Conservation (phyloP, 208 protist genomes). For the Acanthamoeba rhysodes region DNA sequence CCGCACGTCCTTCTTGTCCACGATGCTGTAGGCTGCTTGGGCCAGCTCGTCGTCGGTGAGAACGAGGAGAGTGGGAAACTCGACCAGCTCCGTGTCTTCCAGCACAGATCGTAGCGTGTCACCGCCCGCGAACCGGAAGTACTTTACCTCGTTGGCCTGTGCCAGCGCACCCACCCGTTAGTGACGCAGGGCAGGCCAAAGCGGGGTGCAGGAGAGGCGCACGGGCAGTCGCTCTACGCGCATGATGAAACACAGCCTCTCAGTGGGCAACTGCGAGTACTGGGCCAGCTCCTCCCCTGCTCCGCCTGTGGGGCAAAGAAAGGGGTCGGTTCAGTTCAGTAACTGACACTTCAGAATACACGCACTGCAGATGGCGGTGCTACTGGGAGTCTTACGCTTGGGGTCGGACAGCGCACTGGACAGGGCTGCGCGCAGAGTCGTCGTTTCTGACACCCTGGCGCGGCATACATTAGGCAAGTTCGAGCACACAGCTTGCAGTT, state of each 20-base stretch:
- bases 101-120: neutral
- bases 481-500: neutral
- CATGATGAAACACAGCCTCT: conserved; percentile 33
- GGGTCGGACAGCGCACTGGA: neutral
- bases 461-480: neutral
- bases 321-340: neutral
- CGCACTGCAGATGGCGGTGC: neutral
- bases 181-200: neutral
- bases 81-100: conserved; percentile 48
- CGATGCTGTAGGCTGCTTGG: neutral
- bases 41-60: neutral
- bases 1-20: neutral
- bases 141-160: conserved; percentile 55
- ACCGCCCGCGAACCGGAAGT: neutral
- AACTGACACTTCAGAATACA: neutral
- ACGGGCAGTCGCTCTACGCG: conserved; percentile 38
- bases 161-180: neutral
- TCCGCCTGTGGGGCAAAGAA: neutral
- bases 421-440: neutral
- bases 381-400: neutral
- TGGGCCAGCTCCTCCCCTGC: neutral
- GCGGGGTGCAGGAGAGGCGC: neutral
- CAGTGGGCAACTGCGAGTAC: neutral
- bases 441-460: conserved; percentile 9
- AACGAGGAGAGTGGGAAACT: conserved; percentile 22